Evolutionary conservation across 768 basidiomycete species (phyloP).

Genomic region (Amanita muscaria): DNA sequence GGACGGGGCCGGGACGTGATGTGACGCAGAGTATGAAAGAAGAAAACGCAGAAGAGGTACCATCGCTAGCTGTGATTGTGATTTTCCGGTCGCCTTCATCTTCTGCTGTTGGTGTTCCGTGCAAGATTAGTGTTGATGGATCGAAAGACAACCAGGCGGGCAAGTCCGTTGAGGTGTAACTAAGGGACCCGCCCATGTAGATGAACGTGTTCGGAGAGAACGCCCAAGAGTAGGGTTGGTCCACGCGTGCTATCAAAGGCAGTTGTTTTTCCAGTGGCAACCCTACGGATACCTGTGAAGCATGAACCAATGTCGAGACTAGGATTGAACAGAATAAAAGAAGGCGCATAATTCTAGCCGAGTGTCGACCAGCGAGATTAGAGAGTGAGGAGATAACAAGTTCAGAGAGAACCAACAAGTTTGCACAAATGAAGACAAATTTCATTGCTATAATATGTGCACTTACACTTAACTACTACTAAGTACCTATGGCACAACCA

Average conservation of each 20-base stretch:
- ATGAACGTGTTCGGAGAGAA: constrained; percentile 60
- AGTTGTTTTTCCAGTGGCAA: constrained; percentile 65
- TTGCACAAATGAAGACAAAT: not conserved
- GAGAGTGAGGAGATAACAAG: not conserved
- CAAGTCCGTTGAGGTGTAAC: constrained; percentile 46
- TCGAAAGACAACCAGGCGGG: constrained; percentile 80
- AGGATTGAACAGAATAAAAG: constrained; percentile 4
- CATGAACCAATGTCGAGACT: constrained; percentile 5
- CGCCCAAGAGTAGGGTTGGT: constrained; percentile 59
- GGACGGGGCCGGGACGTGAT: constrained; percentile 38
- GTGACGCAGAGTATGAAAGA: constrained; percentile 51
- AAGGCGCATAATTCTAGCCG: constrained; percentile 6
- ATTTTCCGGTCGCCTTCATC: constrained; percentile 61
- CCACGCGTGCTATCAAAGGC: constrained; percentile 68
- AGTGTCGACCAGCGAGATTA: constrained; percentile 8
- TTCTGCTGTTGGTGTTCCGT: constrained; percentile 52
- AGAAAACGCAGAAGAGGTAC: constrained; percentile 41
- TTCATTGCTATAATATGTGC: not conserved
- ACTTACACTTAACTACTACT: not conserved
- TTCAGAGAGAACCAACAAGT: constrained; percentile 1
- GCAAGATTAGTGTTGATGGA: constrained; percentile 45
- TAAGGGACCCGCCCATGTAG: constrained; percentile 31
- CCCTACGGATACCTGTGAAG: constrained; percentile 24
- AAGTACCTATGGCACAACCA: not conserved
- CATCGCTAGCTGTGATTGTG: constrained; percentile 54